A percentile compares a stretch with the other conserved stretches of the same genome.
phyloP scores from a whole-genome alignment of 352 stramenopile species.

The Phytophthora sansomeana region DNA sequence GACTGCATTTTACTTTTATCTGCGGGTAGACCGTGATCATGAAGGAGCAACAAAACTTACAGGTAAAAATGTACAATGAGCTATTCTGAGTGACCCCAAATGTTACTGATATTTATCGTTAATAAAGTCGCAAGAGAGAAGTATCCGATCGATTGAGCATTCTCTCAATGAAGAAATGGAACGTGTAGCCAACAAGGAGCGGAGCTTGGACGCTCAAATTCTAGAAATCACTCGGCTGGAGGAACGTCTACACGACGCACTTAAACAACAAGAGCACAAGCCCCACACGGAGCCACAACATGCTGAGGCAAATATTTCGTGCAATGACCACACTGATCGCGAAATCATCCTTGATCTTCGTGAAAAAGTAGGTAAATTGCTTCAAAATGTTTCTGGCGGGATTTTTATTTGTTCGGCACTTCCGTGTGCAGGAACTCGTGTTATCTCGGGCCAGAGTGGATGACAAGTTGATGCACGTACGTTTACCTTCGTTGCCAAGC shows the following conservation, averaged over 20 bases:
- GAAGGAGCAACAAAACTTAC: constrained; percentile 46
- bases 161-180: constrained; percentile 46
- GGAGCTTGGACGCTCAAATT: constrained; percentile 44
- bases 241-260: constrained; percentile 50
- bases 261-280: constrained; percentile 25
- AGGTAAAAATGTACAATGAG: constrained; percentile 24
- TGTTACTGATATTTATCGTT: background rate
- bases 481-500: background rate
- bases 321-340: constrained; percentile 25
- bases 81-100: background rate
- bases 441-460: constrained; percentile 21
- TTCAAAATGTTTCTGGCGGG: background rate
- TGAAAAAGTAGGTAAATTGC: constrained; percentile 38
- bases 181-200: constrained; percentile 43
- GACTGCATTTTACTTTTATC: background rate
- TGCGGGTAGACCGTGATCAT: constrained; percentile 27
- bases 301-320: background rate
- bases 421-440: constrained; percentile 25
- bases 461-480: constrained; percentile 48
- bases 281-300: constrained; percentile 3
- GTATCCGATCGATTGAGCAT: constrained; percentile 37
- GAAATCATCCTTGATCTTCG: constrained; percentile 34
- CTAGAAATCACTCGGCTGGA: constrained; percentile 54
- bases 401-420: background rate
- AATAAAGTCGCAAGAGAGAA: constrained; percentile 45